phyloP scores from a whole-genome alignment of 202 grass and related monocot species.

The Zoysia matrella region DNA sequence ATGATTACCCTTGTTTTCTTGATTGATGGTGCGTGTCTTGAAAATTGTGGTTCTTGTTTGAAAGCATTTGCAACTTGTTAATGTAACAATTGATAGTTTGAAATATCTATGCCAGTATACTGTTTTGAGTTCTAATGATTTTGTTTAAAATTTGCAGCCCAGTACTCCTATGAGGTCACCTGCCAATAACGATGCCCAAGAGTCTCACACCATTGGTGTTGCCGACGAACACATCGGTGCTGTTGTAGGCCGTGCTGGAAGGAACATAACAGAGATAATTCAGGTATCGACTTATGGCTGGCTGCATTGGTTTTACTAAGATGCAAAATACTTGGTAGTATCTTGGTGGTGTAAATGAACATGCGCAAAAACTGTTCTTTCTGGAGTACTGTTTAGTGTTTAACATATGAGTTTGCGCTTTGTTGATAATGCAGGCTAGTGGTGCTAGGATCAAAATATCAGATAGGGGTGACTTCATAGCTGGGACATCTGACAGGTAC shows the following conservation, averaged over 20 bases:
- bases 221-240: constrained; percentile 96
- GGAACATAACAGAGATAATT: constrained; percentile 97
- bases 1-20: background rate
- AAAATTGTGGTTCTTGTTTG: background rate
- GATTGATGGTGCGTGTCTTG: background rate
- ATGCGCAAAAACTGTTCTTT: background rate
- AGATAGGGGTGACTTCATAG: constrained; percentile 96
- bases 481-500: constrained; percentile 84
- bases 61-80: background rate
- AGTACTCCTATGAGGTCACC: constrained; percentile 61
- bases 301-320: background rate
- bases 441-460: constrained; percentile 99
- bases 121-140: constrained; percentile 18
- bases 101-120: background rate
- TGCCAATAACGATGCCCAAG: constrained; percentile 61
- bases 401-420: constrained; percentile 5
- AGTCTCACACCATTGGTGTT: constrained; percentile 79
- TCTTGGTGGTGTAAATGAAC: too few species aligned
- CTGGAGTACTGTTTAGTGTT: constrained; percentile 16
- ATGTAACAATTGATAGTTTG: background rate
- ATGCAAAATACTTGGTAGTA: background rate
- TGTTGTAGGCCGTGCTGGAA: constrained; percentile 88
- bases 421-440: constrained; percentile 68
- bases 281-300: constrained; percentile 49
- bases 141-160: constrained; percentile 44